phyloP scores from a whole-genome alignment of 495 filamentous ascomycete genomes.

The Neurospora sp. region DNA sequence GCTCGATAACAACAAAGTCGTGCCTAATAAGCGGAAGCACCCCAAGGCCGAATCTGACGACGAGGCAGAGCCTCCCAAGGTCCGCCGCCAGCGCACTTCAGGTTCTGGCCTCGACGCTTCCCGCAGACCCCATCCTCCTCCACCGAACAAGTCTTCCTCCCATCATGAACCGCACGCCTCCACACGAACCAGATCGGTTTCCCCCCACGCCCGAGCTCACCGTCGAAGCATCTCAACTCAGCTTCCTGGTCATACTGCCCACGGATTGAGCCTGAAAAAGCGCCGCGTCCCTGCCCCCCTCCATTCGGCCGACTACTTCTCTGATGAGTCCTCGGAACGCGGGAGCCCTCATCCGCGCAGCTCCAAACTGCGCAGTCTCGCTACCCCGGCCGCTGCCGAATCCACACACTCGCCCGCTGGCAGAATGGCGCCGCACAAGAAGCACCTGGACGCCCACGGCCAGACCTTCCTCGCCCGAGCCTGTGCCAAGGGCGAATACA shows the following conservation, averaged over 20 bases:
- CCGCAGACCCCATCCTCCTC: slow-evolving; percentile 18
- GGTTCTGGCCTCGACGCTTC: slow-evolving; percentile 31
- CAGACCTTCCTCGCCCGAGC: slow-evolving; percentile 77
- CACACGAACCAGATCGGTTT: slow-evolving; percentile 50
- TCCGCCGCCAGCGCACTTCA: slow-evolving; percentile 37
- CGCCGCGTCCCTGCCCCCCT: slow-evolving; percentile 48
- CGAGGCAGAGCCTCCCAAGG: slow-evolving; percentile 36
- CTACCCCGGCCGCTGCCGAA: slow-evolving; percentile 45
- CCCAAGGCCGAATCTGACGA: slow-evolving; percentile 39
- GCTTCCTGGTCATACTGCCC: slow-evolving; percentile 36
- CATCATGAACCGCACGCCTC: slow-evolving; percentile 28
- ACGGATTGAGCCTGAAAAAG: slow-evolving; percentile 46
- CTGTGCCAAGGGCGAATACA: slow-evolving; percentile 66
- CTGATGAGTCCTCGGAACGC: slow-evolving; percentile 64
- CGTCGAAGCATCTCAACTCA: slow-evolving; percentile 59
- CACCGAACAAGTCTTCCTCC: slow-evolving; percentile 7
- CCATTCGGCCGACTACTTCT: slow-evolving; percentile 53
- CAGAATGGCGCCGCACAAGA: slow-evolving; percentile 62
- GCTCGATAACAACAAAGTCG: slow-evolving; percentile 21
- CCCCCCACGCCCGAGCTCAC: slow-evolving; percentile 48
- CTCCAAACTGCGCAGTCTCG: slow-evolving; percentile 53
- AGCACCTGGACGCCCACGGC: slow-evolving; percentile 75
- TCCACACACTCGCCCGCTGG: slow-evolving; percentile 49
- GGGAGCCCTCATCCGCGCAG: slow-evolving; percentile 60
- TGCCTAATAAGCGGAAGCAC: slow-evolving; percentile 36